phyloP scores from a whole-genome alignment of 2,329 filamentous ascomycete species.

The Neonectria punicea region DNA sequence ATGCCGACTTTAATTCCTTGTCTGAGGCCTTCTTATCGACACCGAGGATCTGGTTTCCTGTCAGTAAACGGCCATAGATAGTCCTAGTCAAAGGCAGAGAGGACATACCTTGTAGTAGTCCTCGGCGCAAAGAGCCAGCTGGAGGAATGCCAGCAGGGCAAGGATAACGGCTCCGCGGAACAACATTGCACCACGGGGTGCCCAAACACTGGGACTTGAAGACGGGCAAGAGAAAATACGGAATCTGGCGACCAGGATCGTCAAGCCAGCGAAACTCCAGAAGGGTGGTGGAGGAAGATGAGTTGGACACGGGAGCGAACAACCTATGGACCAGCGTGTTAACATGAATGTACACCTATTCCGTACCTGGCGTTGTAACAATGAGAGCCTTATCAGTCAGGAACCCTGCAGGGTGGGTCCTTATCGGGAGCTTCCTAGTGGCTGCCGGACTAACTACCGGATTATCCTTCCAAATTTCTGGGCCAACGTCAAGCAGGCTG shows the following conservation, averaged over 20 bases:
- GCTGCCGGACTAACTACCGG: conserved; percentile 32
- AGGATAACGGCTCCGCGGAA: conserved; percentile 60
- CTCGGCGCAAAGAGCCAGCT: conserved; percentile 68
- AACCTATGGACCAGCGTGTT: conserved; percentile 48
- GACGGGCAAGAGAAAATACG: background rate
- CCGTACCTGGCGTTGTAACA: conserved; percentile 28
- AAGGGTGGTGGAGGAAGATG: conserved; percentile 20
- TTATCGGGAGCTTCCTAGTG: conserved; percentile 41
- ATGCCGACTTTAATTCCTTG: conserved; percentile 91
- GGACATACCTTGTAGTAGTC: conserved; percentile 80
- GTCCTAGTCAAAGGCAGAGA: background rate
- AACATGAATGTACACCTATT: conserved; percentile 36
- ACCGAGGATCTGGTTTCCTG: conserved; percentile 72
- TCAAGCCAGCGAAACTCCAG: conserved; percentile 10
- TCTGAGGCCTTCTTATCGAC: conserved; percentile 83
- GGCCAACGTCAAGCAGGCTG: conserved; percentile 15
- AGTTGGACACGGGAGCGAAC: conserved; percentile 8
- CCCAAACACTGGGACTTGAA: conserved; percentile 27
- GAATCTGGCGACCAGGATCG: conserved; percentile 13
- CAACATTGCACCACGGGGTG: conserved; percentile 57
- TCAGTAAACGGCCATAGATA: conserved; percentile 11
- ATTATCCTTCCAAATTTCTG: conserved; percentile 34
- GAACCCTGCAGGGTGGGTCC: conserved; percentile 22
- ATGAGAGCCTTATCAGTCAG: conserved; percentile 29
- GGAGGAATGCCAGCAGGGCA: conserved; percentile 63